Evolutionary conservation across 2,329 filamentous ascomycete species (phyloP), one percentile per base, ranked within the genome.

Genomic region (Colletotrichum godetiae): DNA sequence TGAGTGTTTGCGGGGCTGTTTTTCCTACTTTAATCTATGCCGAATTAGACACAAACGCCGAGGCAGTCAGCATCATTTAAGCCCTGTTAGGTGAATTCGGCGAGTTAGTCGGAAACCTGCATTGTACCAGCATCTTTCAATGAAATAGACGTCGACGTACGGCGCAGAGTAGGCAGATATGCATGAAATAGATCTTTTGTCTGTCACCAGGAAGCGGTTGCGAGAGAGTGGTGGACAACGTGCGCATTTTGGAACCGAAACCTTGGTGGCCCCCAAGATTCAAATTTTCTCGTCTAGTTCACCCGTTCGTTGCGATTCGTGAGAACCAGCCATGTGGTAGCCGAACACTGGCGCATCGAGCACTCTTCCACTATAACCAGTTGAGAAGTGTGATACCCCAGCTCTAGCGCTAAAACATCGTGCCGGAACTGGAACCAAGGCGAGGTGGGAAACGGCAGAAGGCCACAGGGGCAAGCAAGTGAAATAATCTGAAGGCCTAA

Each of bases 141-240:
- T 56, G 56, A 65, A 52, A n/a, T n/a, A 12, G 15, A 55, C n/a
- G 67, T 70, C 10, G 55, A 46, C 46, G 19, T 70, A 55, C 59
- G 55, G 66, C 35, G 35, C 55, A 53, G 68, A 42, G 33, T 24
- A 29, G 27, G 15, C 22, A 63, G 7, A 42, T 19, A 22, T 19
- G 33, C 15, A 19, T 31, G 22, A 22, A 62, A 58, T 42, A 10
- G 69, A 19, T 62, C 58, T 72, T 68, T 63, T 56, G 64, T 53
- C 7, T 29, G 33, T 19, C 19, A 6, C 31, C 10, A 27, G 46
- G 35, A 33, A 49, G 19, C 42, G 10, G 42, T 11, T 49, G 19
- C 19, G 42, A 49, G 42, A 49, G 8, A 11, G 42, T 22, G 33
- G 19, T 24, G 33, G 37, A 29, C 24, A 10, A 11, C 11, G 42